These are phyloP conservation scores for Dalbergia oliveri DNA, from an alignment of 306 rosid genomes.

Conservation along the genomic window DNA sequence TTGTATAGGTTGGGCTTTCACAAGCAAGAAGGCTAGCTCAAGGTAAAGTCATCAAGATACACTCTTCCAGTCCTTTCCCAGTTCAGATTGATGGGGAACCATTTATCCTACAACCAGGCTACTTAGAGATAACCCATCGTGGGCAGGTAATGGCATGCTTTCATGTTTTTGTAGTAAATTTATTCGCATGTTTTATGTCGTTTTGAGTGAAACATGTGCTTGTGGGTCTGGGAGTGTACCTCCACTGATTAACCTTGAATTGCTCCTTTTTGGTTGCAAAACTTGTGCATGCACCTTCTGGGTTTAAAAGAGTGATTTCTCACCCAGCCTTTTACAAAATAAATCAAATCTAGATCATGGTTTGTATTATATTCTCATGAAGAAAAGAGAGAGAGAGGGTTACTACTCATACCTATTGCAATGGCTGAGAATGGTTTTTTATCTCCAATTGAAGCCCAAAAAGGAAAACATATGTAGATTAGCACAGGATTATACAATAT, in stretches of 20 bases:
- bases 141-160: slow-evolving; percentile 55
- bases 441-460: not conserved
- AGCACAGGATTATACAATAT: not conserved
- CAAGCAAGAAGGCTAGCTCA: slow-evolving; percentile 89
- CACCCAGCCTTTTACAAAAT: not conserved
- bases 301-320: slow-evolving; percentile 19
- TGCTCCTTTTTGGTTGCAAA: not conserved
- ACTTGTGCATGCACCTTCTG: not conserved
- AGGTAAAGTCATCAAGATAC: slow-evolving; percentile 72
- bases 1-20: slow-evolving; percentile 76
- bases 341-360: not conserved
- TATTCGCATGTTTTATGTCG: slow-evolving; percentile 9
- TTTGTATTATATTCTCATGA: not conserved
- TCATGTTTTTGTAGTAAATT: slow-evolving; percentile 29
- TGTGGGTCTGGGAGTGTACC: not conserved
- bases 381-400: no score
- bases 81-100: slow-evolving; percentile 92
- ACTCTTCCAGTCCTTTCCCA: slow-evolving; percentile 78
- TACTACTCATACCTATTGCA: not conserved
- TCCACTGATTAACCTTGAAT: not conserved
- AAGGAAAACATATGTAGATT: not conserved
- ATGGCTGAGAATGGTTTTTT: not conserved
- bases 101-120: slow-evolving; percentile 65
- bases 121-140: slow-evolving; percentile 70
- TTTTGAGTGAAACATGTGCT: not conserved